Conservation (phyloP, 1,284 basidiomycete genomes). For the Ceratobasidium sp. region DNA sequence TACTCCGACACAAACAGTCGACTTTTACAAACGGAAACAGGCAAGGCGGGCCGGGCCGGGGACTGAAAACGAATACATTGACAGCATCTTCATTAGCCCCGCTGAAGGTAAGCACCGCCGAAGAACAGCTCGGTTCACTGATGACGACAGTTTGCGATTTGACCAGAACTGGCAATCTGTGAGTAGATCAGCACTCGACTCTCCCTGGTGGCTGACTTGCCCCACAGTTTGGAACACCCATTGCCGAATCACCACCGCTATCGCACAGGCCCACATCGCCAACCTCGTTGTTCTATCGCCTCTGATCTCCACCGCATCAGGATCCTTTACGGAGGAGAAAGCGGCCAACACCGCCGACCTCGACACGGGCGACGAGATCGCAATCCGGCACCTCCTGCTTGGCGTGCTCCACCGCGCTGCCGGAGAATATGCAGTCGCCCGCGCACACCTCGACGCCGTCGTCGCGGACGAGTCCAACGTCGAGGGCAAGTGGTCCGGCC, state of each 20-base stretch:
- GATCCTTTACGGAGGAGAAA: constrained; percentile 12
- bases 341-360: constrained; percentile 45
- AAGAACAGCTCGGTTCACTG: constrained; percentile 13
- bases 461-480: constrained; percentile 11
- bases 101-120: constrained; percentile 67
- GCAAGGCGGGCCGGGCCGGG: constrained; percentile 62
- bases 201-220: constrained; percentile 27
- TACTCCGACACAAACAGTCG: constrained; percentile 61
- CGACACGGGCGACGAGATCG: constrained; percentile 48
- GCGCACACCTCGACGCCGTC: constrained; percentile 46
- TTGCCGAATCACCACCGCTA: constrained; percentile 45
- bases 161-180: constrained; percentile 44
- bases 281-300: constrained; percentile 47
- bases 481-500: constrained; percentile 47
- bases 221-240: constrained; percentile 50
- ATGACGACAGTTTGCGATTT: not conserved
- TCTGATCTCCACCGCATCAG: constrained; percentile 40
- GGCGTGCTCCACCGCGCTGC: constrained; percentile 49
- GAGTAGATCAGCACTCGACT: constrained; percentile 8
- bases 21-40: constrained; percentile 78
- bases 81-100: constrained; percentile 71
- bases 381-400: constrained; percentile 47
- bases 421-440: constrained; percentile 41
- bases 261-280: constrained; percentile 47
- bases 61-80: constrained; percentile 62